A percentile compares a stretch with the other conserved stretches of the same genome.
These are phyloP conservation scores for Kandelia obovata DNA, from an alignment of 345 rosid species.

Conservation along the genomic window DNA sequence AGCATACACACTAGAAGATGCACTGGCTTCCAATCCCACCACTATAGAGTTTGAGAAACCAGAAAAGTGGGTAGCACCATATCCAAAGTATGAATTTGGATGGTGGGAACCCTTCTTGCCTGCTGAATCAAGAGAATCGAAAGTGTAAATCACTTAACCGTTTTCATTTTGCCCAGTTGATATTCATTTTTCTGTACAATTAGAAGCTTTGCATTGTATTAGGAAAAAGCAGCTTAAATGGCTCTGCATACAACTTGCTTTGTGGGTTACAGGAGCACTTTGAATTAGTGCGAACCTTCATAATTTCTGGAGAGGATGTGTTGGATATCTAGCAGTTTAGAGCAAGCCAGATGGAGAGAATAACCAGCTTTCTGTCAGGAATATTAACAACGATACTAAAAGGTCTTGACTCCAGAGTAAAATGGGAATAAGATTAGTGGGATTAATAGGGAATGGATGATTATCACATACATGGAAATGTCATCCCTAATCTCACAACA, in stretches of 20 bases:
- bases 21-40: constrained; percentile 69
- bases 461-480: too few species aligned
- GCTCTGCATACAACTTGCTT: not conserved
- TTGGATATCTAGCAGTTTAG: not conserved
- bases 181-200: not conserved
- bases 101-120: constrained; percentile 97
- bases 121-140: constrained; percentile 40
- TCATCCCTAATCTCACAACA: too few species aligned
- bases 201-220: constrained; percentile 1
- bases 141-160: constrained; percentile 36
- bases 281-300: not conserved
- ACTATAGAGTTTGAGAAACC: constrained; percentile 71
- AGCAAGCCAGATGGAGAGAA: too few species aligned
- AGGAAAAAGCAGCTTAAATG: not conserved
- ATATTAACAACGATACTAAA: too few species aligned
- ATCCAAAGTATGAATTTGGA: constrained; percentile 80
- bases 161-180: constrained; percentile 4
- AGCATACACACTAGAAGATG: constrained; percentile 68
- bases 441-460: too few species aligned
- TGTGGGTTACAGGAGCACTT: not conserved
- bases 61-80: constrained; percentile 87
- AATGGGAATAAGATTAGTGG: too few species aligned
- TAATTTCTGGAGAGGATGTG: not conserved
- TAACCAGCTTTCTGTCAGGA: too few species aligned
- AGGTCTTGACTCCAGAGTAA: too few species aligned